Evolutionary conservation across 768 basidiomycete species (phyloP), one percentile per base, ranked within the genome.

Genomic region (Trametes cubensis): DNA sequence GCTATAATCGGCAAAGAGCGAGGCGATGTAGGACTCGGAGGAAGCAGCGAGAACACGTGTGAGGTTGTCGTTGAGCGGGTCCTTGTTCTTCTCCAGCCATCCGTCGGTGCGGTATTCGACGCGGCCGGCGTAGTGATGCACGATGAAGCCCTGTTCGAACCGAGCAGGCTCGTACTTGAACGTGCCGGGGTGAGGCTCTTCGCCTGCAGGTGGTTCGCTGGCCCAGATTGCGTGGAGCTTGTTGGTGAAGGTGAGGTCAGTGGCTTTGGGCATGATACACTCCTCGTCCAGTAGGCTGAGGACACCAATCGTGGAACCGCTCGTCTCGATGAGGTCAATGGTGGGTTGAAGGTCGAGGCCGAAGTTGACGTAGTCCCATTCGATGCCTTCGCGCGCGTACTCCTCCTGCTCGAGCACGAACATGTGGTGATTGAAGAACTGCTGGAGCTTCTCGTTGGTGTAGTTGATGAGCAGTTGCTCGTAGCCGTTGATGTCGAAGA

Each of bases 81-180:
- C 97, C 77, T 97, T 97, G 82, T 99, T 99, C 87, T 98, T 99
- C 79, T 96, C 95, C 67, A 99, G 78, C 97, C 97, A 99, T 17
- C 95, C 93, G 41, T 93, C 88, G 2, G 95, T 98, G 28, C 89
- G 85, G 70, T 99, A 99, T 69, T 98, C 95, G 69, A 99, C 97
- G 67, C 87, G 90, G 34, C 95, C 97, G 1, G 97, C 97, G 70
- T 98, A 98, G 72, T 99, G 97, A 63, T 93, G 87, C 53, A 99
- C 84, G 67, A 94, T 86, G 79, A 99, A 99, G 4, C 95, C 95
- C 70, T 94, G 93, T 30, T 92, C 90, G 71, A 98, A 95, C 8
- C 95, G 81, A 3, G 93, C 82, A 0, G 94, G 85, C 63, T 88
- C 85, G 72, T 95, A 98, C 71, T 98, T 98, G 57, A 81, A 72